A percentile compares a stretch with the other conserved stretches of the same genome.
phyloP scores from a whole-genome alignment of 2,329 filamentous ascomycete genomes.

The Sordariomycetes sp. region DNA sequence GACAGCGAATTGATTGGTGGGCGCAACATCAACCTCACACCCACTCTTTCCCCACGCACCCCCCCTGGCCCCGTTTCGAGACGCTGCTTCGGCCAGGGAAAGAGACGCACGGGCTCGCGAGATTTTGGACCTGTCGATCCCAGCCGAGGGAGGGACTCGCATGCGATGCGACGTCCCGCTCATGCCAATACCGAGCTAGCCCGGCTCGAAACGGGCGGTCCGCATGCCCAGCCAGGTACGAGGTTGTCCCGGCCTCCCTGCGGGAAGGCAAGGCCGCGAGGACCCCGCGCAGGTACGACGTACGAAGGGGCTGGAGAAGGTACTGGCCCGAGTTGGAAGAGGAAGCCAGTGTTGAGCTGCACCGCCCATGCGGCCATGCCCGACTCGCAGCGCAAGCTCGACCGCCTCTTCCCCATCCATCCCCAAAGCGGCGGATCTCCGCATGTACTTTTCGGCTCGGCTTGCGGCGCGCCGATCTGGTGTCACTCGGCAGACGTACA shows the following conservation, averaged over 20 bases:
- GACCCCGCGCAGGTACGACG: background rate
- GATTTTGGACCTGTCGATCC: background rate
- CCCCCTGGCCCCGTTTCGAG: background rate
- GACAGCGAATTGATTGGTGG: background rate
- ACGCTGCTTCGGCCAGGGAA: background rate
- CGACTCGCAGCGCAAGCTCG: background rate
- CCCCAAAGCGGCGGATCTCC: background rate
- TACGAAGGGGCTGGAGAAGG: background rate
- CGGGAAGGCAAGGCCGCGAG: background rate
- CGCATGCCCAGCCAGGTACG: background rate
- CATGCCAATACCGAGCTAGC: background rate
- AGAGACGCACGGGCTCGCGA: background rate
- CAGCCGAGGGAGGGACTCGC: background rate
- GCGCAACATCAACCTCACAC: background rate
- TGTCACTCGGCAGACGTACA: background rate
- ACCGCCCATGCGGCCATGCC: background rate
- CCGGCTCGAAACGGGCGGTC: background rate
- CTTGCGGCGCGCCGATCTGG: background rate
- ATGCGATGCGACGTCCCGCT: background rate
- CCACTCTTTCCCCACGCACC: background rate
- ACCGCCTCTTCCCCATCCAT: background rate
- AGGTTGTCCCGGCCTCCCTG: background rate
- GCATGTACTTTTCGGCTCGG: background rate
- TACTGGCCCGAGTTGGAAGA: background rate
- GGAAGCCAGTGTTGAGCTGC: no score